Base-by-base conservation (phyloP, 306 rosid species). In the Styphnolobium japonicum region DNA sequence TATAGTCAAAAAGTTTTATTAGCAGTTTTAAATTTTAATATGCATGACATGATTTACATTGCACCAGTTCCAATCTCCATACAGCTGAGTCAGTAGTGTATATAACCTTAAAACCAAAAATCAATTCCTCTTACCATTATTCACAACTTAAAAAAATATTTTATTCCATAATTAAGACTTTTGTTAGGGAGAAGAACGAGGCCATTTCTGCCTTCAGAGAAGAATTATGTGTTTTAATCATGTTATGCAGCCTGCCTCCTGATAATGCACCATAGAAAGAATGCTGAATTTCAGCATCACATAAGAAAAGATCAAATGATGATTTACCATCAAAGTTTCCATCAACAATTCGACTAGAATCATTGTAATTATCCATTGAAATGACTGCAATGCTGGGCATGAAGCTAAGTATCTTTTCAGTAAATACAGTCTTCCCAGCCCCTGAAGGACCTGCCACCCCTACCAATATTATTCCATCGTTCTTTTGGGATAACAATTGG, bases 401-500 rank as follows among this genome's bases (percentile, higher is more conserved):
- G 86, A 96, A 96, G 58, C 76, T 90, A 64, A 93, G 89, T 85
- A 96, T 93, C 87, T 96, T 96, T 65, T 96, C 98, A 2, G 98
- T 96, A 77, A 96, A 93, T 15, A 93, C 82, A 46, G 99, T 91
- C 86, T 96, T 96, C 63, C 99, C 99, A 14, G 99, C 99, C 71
- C 99, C 99, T 8, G 99, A 96, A 83, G 99, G 99, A 75, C 99
- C 99, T 0, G 99, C 99, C 81, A 96, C 82, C 25, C 99, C 99
- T 45, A 96, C 97, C 89, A 96, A 75, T 84, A 89, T 83, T 67
- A 91, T 90, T 40, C 99, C 99, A 48, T 91, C 94, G 79, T 96
- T 96, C 75, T 93, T 88, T 87, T 93, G 97, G 61, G 97, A 91
- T 58, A 96, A 81, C 61, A 91, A 75, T 73, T 96, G 99, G 85